Base-by-base conservation (phyloP, 805 yeast species). In the Maudiozyma barnettii region DNA sequence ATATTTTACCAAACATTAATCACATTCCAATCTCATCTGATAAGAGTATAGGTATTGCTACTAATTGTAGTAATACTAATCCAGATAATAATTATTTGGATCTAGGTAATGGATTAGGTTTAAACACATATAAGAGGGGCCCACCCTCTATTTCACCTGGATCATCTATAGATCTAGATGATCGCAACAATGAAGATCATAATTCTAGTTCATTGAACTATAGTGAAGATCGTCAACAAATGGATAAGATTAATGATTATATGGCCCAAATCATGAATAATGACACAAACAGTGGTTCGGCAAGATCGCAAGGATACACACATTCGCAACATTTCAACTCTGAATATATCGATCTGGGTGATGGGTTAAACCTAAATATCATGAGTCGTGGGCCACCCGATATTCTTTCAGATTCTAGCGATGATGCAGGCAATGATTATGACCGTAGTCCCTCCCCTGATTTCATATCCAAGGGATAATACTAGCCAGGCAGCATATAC, bases 131-230 rank as follows among this genome's bases (percentile, higher is more conserved):
- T 31, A 61, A 55, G 49, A 60, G 64, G 43, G 63, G 67, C 5
- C 72, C 73, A 2, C 73, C 75, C 5, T 67, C 73, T 3, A 52
- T 69, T 19, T 58, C 64, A 10, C 61, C 70, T 19, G 63, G 57
- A 36, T 63, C 67, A 13, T 61, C 61, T 48, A 14, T 65, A 56
- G 38, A 65, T 55, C 16, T 57, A 38, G 37, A 41, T 6, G 2
- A 33, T 33, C 10, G 7, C 5, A 35, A 35, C 19, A 20, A 19
- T 9, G 40, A 13, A 9, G 30, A 18, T 19, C 29, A 16, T 7
- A 7, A 19, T 14, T 30, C 38, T 23, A 53, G 44, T 9, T 46
- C 50, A 39, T 48, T 49, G 22, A 44, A 47, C 30, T 41, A 47
- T 29, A 43, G 50, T 33, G 53, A 47, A 20, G 54, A 48, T 47